phyloP scores from a whole-genome alignment of 345 rosid genomes.

The Salix koriyanagi region DNA sequence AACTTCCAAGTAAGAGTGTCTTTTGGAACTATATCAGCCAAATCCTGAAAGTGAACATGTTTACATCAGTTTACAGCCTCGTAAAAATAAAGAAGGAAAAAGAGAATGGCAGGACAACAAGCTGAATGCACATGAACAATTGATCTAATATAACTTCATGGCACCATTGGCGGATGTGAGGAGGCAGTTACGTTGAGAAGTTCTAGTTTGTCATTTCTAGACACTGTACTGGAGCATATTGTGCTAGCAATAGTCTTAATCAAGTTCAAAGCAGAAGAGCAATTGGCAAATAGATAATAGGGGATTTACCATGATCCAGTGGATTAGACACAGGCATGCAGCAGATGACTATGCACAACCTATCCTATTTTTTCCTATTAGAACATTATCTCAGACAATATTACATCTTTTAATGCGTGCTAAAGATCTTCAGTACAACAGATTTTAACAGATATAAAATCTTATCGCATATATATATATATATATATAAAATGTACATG shows the following conservation, averaged over 20 bases:
- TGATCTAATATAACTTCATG: not conserved
- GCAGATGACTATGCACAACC: not conserved
- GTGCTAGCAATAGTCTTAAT: not conserved
- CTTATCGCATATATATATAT: not conserved
- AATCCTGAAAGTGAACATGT: constrained; percentile 40
- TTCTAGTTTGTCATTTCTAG: not conserved
- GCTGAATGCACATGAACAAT: not conserved
- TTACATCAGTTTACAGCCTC: not conserved
- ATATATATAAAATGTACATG: too few species aligned
- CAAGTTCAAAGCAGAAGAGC: not conserved
- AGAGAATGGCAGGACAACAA: not conserved
- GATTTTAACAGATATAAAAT: not conserved
- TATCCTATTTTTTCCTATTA: not conserved
- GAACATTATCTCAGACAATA: not conserved
- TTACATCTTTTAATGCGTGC: not conserved
- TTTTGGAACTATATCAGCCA: constrained; percentile 52
- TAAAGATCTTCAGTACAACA: not conserved
- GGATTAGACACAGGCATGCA: not conserved
- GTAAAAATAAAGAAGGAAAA: not conserved
- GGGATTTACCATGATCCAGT: not conserved
- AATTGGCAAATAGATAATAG: not conserved
- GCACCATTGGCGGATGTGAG: not conserved
- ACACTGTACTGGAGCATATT: not conserved
- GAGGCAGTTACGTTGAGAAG: not conserved
- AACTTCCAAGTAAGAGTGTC: constrained; percentile 80